phyloP scores from a whole-genome alignment of 129 eudicot genomes.

The Centrapalus pauciflorus region DNA sequence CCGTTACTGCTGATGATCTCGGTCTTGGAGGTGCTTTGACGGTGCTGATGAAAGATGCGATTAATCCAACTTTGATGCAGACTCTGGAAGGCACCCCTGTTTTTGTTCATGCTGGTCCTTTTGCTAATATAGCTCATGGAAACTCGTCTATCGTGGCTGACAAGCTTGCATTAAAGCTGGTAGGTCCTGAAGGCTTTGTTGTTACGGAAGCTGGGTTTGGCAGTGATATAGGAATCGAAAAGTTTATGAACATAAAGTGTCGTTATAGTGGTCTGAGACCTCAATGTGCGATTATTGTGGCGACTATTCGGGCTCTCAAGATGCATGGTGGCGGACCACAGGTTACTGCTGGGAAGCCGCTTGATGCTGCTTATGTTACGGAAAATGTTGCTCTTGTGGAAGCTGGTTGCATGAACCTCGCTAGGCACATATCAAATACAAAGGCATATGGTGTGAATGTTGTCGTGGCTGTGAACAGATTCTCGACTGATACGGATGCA shows the following conservation, averaged over 20 bases:
- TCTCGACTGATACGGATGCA: slow-evolving; percentile 81
- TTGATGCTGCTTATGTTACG: slow-evolving; percentile 72
- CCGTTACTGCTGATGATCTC: slow-evolving; percentile 94
- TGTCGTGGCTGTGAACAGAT: slow-evolving; percentile 86
- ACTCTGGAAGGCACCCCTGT: slow-evolving; percentile 98
- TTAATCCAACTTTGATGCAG: slow-evolving; percentile 94
- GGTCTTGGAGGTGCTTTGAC: slow-evolving; percentile 97
- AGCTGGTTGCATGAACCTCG: slow-evolving; percentile 84
- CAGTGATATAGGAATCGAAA: slow-evolving; percentile 92
- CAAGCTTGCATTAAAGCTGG: slow-evolving; percentile 85
- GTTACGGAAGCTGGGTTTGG: slow-evolving; percentile 98
- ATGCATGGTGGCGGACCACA: slow-evolving; percentile 99
- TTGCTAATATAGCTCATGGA: slow-evolving; percentile 97
- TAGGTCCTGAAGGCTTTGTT: slow-evolving; percentile 95
- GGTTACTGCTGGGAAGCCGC: slow-evolving; percentile 91
- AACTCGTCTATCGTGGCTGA: slow-evolving; percentile 92
- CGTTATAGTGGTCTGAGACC: slow-evolving; percentile 89
- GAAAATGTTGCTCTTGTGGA: slow-evolving; percentile 88
- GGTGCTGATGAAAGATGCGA: slow-evolving; percentile 91
- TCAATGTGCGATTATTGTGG: slow-evolving; percentile 93
- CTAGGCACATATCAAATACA: slow-evolving; percentile 68
- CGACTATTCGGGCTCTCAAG: slow-evolving; percentile 92
- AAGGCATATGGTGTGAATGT: slow-evolving; percentile 92
- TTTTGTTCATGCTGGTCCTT: slow-evolving; percentile 93
- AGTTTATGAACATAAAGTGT: slow-evolving; percentile 95